Evolutionary conservation across 495 filamentous ascomycete genomes (phyloP).

Genomic region (Aspergillus steynii): DNA sequence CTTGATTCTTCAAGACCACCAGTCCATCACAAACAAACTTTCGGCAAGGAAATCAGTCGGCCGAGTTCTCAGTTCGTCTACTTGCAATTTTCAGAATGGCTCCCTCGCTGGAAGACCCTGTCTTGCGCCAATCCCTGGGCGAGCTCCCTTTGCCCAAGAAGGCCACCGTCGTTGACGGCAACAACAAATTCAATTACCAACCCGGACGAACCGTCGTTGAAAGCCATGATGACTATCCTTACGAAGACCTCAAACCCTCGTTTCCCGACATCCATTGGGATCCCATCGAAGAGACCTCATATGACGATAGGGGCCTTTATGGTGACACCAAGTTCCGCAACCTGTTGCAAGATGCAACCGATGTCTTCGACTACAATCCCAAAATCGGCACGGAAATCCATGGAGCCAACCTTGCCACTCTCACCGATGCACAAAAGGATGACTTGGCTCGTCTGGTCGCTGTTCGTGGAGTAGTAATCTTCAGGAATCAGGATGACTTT

Average conservation of each 20-base stretch:
- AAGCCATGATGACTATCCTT: slow-evolving; percentile 50
- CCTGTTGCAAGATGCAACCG: slow-evolving; percentile 50
- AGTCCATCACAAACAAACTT: not conserved
- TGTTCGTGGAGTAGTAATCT: slow-evolving; percentile 71
- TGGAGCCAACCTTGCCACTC: slow-evolving; percentile 65
- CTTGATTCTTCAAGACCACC: not conserved
- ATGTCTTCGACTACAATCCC: slow-evolving; percentile 63
- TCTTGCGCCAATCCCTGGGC: slow-evolving; percentile 15
- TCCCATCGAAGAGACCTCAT: slow-evolving; percentile 48
- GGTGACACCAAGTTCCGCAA: slow-evolving; percentile 57
- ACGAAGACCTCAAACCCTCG: slow-evolving; percentile 55
- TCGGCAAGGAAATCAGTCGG: not conserved
- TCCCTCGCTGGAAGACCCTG: slow-evolving; percentile 35
- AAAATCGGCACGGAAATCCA: slow-evolving; percentile 73
- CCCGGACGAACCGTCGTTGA: slow-evolving; percentile 51
- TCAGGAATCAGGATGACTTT: slow-evolving; percentile 66
- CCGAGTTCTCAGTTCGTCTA: not conserved
- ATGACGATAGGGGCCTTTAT: slow-evolving; percentile 56
- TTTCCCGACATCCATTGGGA: slow-evolving; percentile 60
- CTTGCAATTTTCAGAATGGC: slow-evolving; percentile 28
- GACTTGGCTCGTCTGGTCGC: slow-evolving; percentile 73
- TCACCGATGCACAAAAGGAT: slow-evolving; percentile 70
- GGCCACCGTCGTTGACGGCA: slow-evolving; percentile 3
- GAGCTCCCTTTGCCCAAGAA: slow-evolving; percentile 25
- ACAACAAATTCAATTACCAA: slow-evolving; percentile 42